These are phyloP conservation scores for Solanum pimpinellifolium DNA, from an alignment of 257 asterid genomes.

Conservation along the genomic window DNA sequence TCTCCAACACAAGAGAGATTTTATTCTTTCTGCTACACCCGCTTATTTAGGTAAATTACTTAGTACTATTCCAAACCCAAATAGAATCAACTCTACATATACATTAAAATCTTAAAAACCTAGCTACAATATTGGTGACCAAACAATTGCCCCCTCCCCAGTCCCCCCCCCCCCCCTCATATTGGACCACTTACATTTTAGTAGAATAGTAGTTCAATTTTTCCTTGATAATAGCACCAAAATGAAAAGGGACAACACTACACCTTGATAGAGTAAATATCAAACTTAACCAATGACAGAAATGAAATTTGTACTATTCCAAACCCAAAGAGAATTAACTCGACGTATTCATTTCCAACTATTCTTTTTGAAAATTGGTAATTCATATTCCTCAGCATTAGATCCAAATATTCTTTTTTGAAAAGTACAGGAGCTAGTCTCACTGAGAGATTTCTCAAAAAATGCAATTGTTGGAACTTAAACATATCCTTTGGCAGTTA, in stretches of 20 bases:
- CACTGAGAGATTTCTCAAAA: background rate
- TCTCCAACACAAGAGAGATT: too few species aligned
- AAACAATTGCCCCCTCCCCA: background rate
- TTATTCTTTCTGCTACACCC: too few species aligned
- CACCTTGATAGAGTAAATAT: background rate
- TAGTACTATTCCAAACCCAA: background rate
- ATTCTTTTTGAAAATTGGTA: background rate
- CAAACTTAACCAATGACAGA: background rate
- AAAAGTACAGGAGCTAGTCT: background rate
- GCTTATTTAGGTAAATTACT: too few species aligned
- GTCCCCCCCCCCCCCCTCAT: background rate
- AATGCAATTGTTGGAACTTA: background rate
- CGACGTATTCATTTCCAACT: background rate
- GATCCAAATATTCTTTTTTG: background rate
- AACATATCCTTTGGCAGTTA: background rate
- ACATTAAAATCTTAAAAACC: background rate
- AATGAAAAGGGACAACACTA: background rate
- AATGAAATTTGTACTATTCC: background rate
- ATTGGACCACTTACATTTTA: background rate
- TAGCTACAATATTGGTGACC: background rate
- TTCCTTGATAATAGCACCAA: background rate
- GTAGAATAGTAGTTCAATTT: background rate
- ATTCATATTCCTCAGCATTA: background rate
- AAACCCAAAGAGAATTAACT: background rate
- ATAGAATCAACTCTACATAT: background rate